Conservation (phyloP, 805 yeast genomes). For the Teunomyces stri region DNA sequence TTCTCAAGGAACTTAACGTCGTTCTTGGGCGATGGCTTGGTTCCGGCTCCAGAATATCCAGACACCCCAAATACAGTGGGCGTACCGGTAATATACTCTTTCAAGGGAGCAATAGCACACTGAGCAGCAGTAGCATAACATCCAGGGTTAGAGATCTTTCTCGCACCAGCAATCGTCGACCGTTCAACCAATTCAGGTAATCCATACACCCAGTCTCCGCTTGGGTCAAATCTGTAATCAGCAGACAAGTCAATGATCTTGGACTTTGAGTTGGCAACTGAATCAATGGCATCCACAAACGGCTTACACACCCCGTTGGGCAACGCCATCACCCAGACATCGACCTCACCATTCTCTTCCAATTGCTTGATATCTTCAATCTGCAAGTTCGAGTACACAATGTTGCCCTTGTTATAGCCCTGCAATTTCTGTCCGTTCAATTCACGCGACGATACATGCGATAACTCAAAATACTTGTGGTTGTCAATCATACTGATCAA, state of each 20-base stretch:
- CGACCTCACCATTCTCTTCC: slow-evolving; percentile 76
- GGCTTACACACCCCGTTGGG: slow-evolving; percentile 97
- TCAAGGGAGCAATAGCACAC: slow-evolving; percentile 78
- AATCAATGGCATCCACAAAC: slow-evolving; percentile 76
- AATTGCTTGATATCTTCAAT: slow-evolving; percentile 79
- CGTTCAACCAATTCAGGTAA: slow-evolving; percentile 88
- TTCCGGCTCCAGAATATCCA: slow-evolving; percentile 99
- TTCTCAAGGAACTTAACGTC: slow-evolving; percentile 71
- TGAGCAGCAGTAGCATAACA: slow-evolving; percentile 99
- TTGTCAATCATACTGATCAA: slow-evolving; percentile 79
- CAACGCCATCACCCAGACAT: slow-evolving; percentile 98
- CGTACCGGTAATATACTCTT: slow-evolving; percentile 61
- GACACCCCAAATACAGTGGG: slow-evolving; percentile 94
- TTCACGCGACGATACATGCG: slow-evolving; percentile 96
- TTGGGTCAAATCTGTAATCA: slow-evolving; percentile 89
- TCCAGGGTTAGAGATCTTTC: slow-evolving; percentile 93
- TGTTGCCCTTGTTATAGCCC: slow-evolving; percentile 81
- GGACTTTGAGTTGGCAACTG: slow-evolving; percentile 59
- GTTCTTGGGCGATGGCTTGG: slow-evolving; percentile 96
- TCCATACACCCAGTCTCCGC: slow-evolving; percentile 91
- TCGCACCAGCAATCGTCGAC: slow-evolving; percentile 59
- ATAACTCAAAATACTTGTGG: slow-evolving; percentile 83
- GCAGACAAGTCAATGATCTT: slow-evolving; percentile 93
- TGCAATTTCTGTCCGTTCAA: slow-evolving; percentile 80
- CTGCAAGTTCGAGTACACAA: slow-evolving; percentile 81